These are phyloP conservation scores for Pulveroboletus sp. DNA, from an alignment of 768 basidiomycete species.

Conservation along the genomic window DNA sequence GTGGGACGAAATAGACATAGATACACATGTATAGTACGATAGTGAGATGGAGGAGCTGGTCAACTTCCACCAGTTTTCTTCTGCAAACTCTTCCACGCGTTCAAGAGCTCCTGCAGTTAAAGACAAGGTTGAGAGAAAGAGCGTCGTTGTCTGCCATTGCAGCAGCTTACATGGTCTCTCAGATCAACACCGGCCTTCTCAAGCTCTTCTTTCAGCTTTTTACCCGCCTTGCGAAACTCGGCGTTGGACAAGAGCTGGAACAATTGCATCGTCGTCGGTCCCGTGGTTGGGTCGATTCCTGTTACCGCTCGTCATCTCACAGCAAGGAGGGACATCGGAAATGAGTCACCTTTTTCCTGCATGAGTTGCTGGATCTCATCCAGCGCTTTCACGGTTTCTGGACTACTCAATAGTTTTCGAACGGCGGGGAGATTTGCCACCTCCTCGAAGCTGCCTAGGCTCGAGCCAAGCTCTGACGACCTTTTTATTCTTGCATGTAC, in stretches of 20 bases:
- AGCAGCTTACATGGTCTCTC: constrained; percentile 44
- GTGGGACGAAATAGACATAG: too few relatives aligned
- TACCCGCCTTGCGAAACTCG: constrained; percentile 50
- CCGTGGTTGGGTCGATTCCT: constrained; percentile 50
- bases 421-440: constrained; percentile 40
- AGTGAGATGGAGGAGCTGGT: too few relatives aligned
- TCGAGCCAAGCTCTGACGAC: constrained; percentile 31
- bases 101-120: constrained; percentile 43
- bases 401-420: constrained; percentile 47
- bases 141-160: not conserved
- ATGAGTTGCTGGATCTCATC: constrained; percentile 43
- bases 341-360: constrained; percentile 44
- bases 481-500: constrained; percentile 27
- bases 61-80: constrained; percentile 25
- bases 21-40: too few relatives aligned
- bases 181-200: constrained; percentile 61
- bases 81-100: constrained; percentile 35
- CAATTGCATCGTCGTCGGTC: constrained; percentile 52
- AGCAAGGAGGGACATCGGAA: not conserved
- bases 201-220: constrained; percentile 47
- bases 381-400: constrained; percentile 50
- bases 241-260: constrained; percentile 51
- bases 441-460: constrained; percentile 41
- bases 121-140: not conserved
- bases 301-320: not conserved